Evolutionary conservation across 2,329 filamentous ascomycete genomes (phyloP), one percentile per base, ranked within the genome.

Genomic region (Xylaria sp.): DNA sequence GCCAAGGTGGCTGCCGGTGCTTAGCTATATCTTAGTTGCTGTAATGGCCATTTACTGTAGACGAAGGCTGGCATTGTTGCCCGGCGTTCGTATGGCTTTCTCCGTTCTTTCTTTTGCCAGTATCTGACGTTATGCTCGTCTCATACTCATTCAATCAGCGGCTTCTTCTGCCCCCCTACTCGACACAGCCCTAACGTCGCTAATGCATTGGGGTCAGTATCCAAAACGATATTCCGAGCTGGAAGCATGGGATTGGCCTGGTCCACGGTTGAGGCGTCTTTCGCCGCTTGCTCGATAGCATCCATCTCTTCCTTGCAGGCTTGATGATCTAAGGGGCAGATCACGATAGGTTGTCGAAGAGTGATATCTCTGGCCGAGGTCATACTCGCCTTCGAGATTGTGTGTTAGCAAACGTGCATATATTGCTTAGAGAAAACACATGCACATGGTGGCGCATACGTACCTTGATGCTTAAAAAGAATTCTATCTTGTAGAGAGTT

Each of bases 251-350:
- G 95, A 70, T 95, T 95, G 64, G 96, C 92, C 0, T 90, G 90
- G 68, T 94, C 92, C 63, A 98, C 89, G 64, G 91, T 87, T 15
- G 91, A 90, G 1, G 95, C 94, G 70, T 98, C 94, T 76, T 93
- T 94, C 43, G 95, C 95, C 0, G 95, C 91, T 77, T 97, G 92
- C 74, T 97, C 93, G 66, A 99, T 98, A 37, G 93, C 93, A 71
- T 97, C 93, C 92, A 99, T 97, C 79, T 98, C 95, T 74, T 97
- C 93, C 76, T 96, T 97, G 79, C 95, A 99, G 15, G 90, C 91
- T 68, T 96, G 92, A 72, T 97, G 92, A 73, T 99, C 95, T 64
- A 97, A 87, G 0, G 95, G 94, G 72, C 94, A 98, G 53, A 98
- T 95, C 33, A 98, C 92, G 60, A 99, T 97, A 4, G 92, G 93